Evolutionary conservation across 1,139 yeast species (phyloP), one percentile per base, ranked within the genome.

Genomic region (Candida mesenterica): DNA sequence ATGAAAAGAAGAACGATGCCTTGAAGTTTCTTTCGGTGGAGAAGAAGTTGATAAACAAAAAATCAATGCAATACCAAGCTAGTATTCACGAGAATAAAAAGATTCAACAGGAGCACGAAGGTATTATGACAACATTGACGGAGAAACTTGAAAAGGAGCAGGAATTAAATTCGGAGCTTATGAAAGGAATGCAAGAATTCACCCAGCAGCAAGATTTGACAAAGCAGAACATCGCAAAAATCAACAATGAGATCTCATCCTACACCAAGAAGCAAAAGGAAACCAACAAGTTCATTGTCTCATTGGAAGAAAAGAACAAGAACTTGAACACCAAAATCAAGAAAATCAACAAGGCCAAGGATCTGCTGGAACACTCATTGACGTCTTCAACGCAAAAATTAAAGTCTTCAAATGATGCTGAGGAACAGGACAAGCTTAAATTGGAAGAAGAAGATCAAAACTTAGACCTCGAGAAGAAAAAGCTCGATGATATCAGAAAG

Each of bases 301-400:
- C 89, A 3, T 62, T 76, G 36, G 94, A 87, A 44, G 96, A 89
- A 56, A 82, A 79, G 55, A 65, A 73, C 36, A 87, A 84, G 58
- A 80, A 84, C 54, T 58, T 81, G 32, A 72, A 66, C 17, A 65
- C 62, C 26, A 87, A 83, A 50, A 66, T 71, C 37, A 76, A 77
- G 50, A 87, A 88, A 55, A 68, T 78, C 8, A 72, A 72, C 39
- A 84, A 84, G 49, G 58, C 68, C 1, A 64, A 59, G 37, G 65
- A 61, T 28, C 48, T 45, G 16, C 67, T 64, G 61, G 66, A 57
- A 28, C 63, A 56, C 25, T 42, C 59, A 1, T 46, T 67, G 33
- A 63, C 43, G 48, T 71, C 77, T 31, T 67, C 82, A 1, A 62
- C 67, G 22, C 55, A 62, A 16, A 77, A 79, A 53, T 55, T 81